These are phyloP conservation scores for Lithospermum erythrorhizon DNA, from an alignment of 257 asterid species.

Conservation along the genomic window DNA sequence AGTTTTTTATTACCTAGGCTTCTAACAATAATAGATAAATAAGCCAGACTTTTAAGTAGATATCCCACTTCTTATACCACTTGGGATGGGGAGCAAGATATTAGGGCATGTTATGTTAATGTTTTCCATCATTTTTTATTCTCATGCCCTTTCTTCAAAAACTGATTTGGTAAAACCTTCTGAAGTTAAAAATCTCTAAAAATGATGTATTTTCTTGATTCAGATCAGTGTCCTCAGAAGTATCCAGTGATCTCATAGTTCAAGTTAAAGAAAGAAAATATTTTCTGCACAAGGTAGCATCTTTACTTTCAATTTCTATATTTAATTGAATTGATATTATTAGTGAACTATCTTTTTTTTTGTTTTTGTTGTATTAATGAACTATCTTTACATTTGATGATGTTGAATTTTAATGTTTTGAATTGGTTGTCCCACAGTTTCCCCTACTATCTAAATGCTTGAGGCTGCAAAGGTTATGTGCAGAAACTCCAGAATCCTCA, in stretches of 20 bases:
- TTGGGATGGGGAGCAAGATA: no score
- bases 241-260: conserved; percentile 67
- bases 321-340: not conserved
- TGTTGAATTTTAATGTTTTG: not conserved
- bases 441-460: conserved; percentile 76
- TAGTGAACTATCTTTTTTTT: not conserved
- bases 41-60: no score
- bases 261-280: conserved; percentile 69
- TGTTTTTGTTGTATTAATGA: no score
- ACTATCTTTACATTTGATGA: not conserved
- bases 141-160: no score
- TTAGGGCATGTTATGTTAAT: no score
- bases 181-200: not conserved
- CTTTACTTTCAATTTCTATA: not conserved
- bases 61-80: no score
- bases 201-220: conserved; percentile 12
- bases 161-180: no score
- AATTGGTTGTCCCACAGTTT: conserved; percentile 38
- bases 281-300: conserved; percentile 63
- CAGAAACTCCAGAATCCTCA: conserved; percentile 43
- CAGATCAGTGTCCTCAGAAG: conserved; percentile 80
- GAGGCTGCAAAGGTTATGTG: conserved; percentile 49
- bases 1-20: not conserved
- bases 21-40: no score
- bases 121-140: not conserved